Percentiles rank a stretch among this genome's conserved stretches.
These are phyloP conservation scores for Parascedosporium putredinis DNA, from an alignment of 2,329 filamentous ascomycete genomes.

Conservation along the genomic window DNA sequence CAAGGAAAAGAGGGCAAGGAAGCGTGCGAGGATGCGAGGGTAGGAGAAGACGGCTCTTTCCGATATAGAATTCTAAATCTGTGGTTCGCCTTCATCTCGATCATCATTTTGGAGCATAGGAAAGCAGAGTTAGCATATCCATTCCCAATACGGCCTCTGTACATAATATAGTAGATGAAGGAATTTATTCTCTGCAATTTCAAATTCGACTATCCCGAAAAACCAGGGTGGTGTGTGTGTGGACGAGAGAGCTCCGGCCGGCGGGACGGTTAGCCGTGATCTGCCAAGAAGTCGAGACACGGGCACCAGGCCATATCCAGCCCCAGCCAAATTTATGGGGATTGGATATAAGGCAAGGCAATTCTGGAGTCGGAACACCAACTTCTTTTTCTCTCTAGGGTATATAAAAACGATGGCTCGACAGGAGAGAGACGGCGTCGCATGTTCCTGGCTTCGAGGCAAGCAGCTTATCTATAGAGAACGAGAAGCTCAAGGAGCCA, in stretches of 20 bases:
- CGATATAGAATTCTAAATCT: too few species aligned
- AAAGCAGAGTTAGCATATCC: not conserved
- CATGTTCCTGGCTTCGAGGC: too few species aligned
- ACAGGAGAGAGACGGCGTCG: too few species aligned
- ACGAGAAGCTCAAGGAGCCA: not conserved
- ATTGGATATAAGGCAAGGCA: too few species aligned
- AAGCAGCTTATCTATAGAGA: too few species aligned
- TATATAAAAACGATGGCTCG: too few species aligned
- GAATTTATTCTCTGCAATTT: too few species aligned
- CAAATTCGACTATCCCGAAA: too few species aligned
- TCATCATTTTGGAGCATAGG: not conserved
- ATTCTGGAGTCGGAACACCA: too few species aligned
- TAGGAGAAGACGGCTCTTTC: not conserved
- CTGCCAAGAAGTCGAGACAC: not conserved
- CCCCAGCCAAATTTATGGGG: too few species aligned
- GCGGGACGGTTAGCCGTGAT: not conserved
- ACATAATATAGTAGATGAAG: not conserved
- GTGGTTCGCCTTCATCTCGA: not conserved
- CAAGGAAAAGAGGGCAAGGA: slow-evolving; percentile 67
- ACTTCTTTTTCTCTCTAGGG: too few species aligned
- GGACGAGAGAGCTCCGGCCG: not conserved
- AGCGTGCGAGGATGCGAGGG: slow-evolving; percentile 41
- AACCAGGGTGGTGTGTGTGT: not conserved
- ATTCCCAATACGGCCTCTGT: not conserved
- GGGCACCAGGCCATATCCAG: not conserved